Percentiles rank a stretch among this genome's conserved stretches.
phyloP scores from a whole-genome alignment of 139 green algal genomes.

The Coelastrella sp. region DNA sequence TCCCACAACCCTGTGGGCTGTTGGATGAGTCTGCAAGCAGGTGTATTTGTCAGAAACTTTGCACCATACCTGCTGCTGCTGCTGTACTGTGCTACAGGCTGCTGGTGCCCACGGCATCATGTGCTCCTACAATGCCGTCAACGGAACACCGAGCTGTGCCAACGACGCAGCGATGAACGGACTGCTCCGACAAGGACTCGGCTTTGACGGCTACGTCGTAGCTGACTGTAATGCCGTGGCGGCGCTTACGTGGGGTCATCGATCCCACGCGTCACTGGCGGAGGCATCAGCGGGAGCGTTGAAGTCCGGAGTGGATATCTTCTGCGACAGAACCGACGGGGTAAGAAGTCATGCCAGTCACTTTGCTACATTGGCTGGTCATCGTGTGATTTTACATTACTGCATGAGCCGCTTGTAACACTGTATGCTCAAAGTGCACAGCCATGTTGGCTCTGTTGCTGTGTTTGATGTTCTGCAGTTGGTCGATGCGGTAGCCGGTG shows the following conservation, averaged over 20 bases:
- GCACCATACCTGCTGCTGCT: too few species aligned
- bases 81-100: too few species aligned
- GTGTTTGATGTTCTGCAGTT: not conserved
- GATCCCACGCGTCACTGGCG: not conserved
- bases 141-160: conserved; percentile 29
- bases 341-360: too few species aligned
- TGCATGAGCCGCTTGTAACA: too few species aligned
- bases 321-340: conserved; percentile 40
- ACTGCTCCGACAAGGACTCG: conserved; percentile 13
- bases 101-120: conserved; percentile 33
- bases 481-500: not conserved
- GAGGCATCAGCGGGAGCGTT: conserved; percentile 28
- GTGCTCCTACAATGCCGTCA: conserved; percentile 49
- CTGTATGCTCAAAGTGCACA: too few species aligned
- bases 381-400: too few species aligned
- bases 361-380: too few species aligned
- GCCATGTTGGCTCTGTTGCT: too few species aligned
- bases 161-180: conserved; percentile 1
- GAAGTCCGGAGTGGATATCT: conserved; percentile 37
- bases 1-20: too few species aligned
- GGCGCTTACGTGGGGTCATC: conserved; percentile 36
- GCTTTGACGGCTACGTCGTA: conserved; percentile 46
- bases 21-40: too few species aligned
- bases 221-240: conserved; percentile 37
- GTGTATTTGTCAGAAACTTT: too few species aligned